Conservation (phyloP, 345 rosid genomes). For the Bruguiera sexangula region DNA sequence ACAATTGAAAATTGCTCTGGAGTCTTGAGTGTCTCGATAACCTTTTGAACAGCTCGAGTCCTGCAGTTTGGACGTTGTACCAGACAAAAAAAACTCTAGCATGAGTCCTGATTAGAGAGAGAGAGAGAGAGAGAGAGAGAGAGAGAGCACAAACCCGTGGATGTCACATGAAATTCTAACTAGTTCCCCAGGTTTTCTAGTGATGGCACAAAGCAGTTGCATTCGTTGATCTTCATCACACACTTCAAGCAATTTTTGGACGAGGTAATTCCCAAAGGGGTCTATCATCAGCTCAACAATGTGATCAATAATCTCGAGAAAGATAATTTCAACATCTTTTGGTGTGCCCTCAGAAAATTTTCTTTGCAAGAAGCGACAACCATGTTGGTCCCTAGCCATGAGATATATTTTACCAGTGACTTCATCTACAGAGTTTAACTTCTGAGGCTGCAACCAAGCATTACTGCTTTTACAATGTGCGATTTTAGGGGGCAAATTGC, state of each 20-base stretch:
- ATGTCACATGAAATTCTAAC: slow-evolving; percentile 34
- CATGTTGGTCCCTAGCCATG: slow-evolving; percentile 47
- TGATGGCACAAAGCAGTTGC: slow-evolving; percentile 34
- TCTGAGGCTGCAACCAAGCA: slow-evolving; percentile 40
- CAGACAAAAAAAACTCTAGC: neutral
- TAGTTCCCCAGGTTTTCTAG: slow-evolving; percentile 36
- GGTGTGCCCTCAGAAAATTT: slow-evolving; percentile 46
- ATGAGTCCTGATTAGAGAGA: neutral
- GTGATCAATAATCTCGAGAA: slow-evolving; percentile 37
- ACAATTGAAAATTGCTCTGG: slow-evolving; percentile 56
- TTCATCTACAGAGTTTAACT: slow-evolving; percentile 34
- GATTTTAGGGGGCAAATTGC: slow-evolving; percentile 30
- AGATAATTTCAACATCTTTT: slow-evolving; percentile 31
- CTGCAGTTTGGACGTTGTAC: slow-evolving; percentile 23
- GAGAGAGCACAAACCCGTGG: slow-evolving; percentile 35
- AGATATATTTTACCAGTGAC: slow-evolving; percentile 33
- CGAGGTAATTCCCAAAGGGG: slow-evolving; percentile 60
- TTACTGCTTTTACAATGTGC: slow-evolving; percentile 32
- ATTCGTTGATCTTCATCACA: slow-evolving; percentile 46
- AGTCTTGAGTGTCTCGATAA: slow-evolving; percentile 54
- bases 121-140: neutral
- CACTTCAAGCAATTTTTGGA: slow-evolving; percentile 49
- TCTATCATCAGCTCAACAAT: slow-evolving; percentile 47
- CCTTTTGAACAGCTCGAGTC: slow-evolving; percentile 84
- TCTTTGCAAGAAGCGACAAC: slow-evolving; percentile 52